Evolutionary conservation across 1,284 basidiomycete genomes (phyloP).

Genomic region (Ganoderma leucocontextum): DNA sequence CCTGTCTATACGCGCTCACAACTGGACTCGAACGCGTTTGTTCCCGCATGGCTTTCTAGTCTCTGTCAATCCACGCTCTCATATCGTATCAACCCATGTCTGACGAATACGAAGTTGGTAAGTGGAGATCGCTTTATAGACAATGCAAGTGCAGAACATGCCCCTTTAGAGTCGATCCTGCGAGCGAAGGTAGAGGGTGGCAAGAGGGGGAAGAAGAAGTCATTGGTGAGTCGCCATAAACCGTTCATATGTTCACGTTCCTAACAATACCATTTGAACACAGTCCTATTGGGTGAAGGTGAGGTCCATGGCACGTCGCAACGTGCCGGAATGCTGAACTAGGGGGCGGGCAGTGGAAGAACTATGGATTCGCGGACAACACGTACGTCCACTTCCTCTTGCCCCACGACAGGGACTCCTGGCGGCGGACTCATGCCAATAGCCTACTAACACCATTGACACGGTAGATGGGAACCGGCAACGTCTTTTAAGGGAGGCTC

Average conservation of each 20-base stretch:
- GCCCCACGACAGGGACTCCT: background rate
- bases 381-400: conserved; percentile 60
- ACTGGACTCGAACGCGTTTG: conserved; percentile 31
- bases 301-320: conserved; percentile 33
- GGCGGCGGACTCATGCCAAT: background rate
- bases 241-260: background rate
- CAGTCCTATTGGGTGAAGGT: conserved; percentile 74
- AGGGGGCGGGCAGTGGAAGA: conserved; percentile 65
- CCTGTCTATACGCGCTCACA: conserved; percentile 24
- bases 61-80: background rate
- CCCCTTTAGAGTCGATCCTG: conserved; percentile 56
- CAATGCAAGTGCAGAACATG: background rate
- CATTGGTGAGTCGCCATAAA: conserved; percentile 50
- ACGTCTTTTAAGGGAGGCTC: conserved; percentile 65
- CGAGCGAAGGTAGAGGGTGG: conserved; percentile 51
- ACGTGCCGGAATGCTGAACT: conserved; percentile 11
- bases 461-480: conserved; percentile 71
- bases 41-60: background rate
- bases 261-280: background rate
- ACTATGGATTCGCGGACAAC: conserved; percentile 64
- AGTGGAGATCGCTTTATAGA: conserved; percentile 38
- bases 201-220: conserved; percentile 50
- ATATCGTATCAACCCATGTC: background rate
- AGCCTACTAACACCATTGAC: background rate
- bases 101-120: conserved; percentile 72